A percentile compares a stretch with the other conserved stretches of the same genome.
These are phyloP conservation scores for Phalaenopsis hybrid DNA, from an alignment of 116 monocot genomes.

Conservation along the genomic window DNA sequence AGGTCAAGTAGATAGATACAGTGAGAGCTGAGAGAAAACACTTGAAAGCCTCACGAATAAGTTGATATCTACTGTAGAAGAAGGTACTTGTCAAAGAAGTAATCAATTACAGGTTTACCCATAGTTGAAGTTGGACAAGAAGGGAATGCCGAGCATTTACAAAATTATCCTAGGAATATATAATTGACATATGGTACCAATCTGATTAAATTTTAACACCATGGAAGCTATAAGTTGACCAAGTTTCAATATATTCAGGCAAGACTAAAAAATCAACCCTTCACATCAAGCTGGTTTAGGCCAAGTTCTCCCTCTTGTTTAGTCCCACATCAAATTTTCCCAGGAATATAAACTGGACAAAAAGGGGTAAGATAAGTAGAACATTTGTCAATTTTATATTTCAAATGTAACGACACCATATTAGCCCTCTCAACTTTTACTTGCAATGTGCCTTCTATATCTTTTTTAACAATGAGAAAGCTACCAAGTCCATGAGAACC, in stretches of 20 bases:
- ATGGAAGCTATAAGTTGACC: background rate
- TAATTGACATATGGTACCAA: no score
- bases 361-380: background rate
- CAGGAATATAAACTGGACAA: background rate
- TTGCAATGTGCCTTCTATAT: background rate
- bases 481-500: conserved; percentile 4
- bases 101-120: background rate
- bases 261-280: background rate
- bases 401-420: conserved; percentile 2
- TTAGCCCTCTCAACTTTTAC: background rate
- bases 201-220: no score
- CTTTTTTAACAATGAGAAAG: conserved; percentile 2
- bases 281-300: background rate
- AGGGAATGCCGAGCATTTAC: background rate
- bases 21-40: no score
- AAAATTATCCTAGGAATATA: background rate
- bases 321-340: no score
- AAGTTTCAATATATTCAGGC: background rate
- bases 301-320: background rate
- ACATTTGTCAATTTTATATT: background rate
- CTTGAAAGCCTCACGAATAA: no score
- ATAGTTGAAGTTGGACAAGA: background rate
- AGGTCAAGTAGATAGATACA: no score
- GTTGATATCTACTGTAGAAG: no score
- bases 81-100: background rate